Base-by-base conservation (phyloP, 1,284 basidiomycete species). In the Golubevia pallescens region DNA sequence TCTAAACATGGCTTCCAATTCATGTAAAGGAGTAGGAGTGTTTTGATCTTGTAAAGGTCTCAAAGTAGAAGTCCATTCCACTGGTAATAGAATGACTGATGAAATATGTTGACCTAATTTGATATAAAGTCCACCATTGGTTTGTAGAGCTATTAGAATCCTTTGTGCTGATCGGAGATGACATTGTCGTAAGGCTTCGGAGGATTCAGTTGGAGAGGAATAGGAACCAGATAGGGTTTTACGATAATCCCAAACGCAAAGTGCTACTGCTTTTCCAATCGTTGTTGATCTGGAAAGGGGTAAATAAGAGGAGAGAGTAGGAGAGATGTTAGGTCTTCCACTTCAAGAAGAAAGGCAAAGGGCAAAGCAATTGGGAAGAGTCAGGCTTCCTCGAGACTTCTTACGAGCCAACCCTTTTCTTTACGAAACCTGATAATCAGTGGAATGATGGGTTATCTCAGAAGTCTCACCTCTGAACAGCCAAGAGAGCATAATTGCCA, bases 111-210 rank as follows among this genome's bases (percentile, higher is more conserved):
- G 82, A 51, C 86, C 85, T 68, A 95, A 86, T 84, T 97, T 97
- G 85, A 97, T 95, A 85, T 94, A 97, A 51, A 96, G 90, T 14
- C 94, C 93, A 88, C 96, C 96, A 80, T 98, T 97, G 28, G 73
- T 68, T 64, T 83, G 82, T 34, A 85, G 63, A 14, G 82, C 81
- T 14, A 23, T 67, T 4, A 85, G 68, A 23, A 85, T 62, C 19
- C 82, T 72, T 54, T 84, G 73, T 14, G 82, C 81, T 16, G 77
- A 80, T 21, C 81, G 78, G 59, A 84, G 65, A 54, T 85, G 82
- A 58, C 82, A 85, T n/a, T 75, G 71, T 4, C 80, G 64, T 20
- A 85, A 67, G 54, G 63, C 74, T 58, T 80, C 82, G 1, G 69
- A 34, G 51, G 76, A 74, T 20, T 74, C 77, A 14, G 64, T 58